A percentile compares a stretch with the other conserved stretches of the same genome.
Evolutionary conservation across 2,329 filamentous ascomycete genomes (phyloP).

Genomic region (Cucurbitaria berberidis): DNA sequence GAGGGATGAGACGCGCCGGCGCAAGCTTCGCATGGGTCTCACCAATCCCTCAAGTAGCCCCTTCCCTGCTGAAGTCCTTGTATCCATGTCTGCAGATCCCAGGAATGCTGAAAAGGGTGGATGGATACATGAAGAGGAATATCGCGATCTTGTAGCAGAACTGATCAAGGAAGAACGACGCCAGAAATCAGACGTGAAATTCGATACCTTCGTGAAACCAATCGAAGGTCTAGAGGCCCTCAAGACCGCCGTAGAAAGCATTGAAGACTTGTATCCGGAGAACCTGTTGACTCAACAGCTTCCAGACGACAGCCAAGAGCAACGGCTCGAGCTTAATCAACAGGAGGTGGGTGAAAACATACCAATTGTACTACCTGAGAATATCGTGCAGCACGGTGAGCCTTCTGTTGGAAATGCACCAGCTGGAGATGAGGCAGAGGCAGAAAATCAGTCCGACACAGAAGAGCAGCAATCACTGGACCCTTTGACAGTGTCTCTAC

Average conservation of each 20-base stretch:
- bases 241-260: slow-evolving; percentile 80
- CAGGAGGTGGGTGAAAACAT: neutral
- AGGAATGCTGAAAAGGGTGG: slow-evolving; percentile 74
- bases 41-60: slow-evolving; percentile 71
- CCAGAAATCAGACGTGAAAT: slow-evolving; percentile 58
- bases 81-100: slow-evolving; percentile 87
- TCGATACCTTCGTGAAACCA: slow-evolving; percentile 69
- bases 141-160: slow-evolving; percentile 66
- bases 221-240: slow-evolving; percentile 63
- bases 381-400: slow-evolving; percentile 10
- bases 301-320: slow-evolving; percentile 12
- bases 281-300: slow-evolving; percentile 54
- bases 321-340: neutral
- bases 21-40: slow-evolving; percentile 74
- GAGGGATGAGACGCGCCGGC: slow-evolving; percentile 83
- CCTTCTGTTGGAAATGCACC: slow-evolving; percentile 10
- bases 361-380: neutral
- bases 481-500: slow-evolving; percentile 37
- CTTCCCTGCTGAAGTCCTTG: slow-evolving; percentile 79
- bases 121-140: slow-evolving; percentile 94
- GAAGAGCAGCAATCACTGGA: slow-evolving; percentile 37
- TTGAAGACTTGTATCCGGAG: slow-evolving; percentile 83
- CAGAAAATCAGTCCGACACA: slow-evolving; percentile 20
- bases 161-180: slow-evolving; percentile 70
- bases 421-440: slow-evolving; percentile 36